These are phyloP conservation scores for Coprinopsis strossmayeri DNA, from an alignment of 768 basidiomycete species.

Conservation along the genomic window DNA sequence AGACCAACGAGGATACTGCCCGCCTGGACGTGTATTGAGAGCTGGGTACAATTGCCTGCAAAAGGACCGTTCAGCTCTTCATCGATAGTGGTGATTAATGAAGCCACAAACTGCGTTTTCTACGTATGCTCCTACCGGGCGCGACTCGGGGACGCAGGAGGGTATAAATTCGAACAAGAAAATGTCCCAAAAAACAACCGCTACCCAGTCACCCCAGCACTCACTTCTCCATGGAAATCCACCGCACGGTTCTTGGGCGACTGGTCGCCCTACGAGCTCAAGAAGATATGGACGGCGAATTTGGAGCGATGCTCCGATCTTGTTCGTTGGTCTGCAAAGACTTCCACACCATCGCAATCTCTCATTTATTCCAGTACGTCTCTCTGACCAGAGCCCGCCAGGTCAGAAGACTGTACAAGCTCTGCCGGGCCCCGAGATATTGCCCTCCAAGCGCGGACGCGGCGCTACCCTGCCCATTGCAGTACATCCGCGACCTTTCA, in stretches of 20 bases:
- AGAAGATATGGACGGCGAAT: neutral
- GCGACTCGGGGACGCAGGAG: too few relatives aligned
- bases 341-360: neutral
- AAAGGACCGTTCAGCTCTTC: neutral
- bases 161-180: too few relatives aligned
- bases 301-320: neutral
- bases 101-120: too few relatives aligned
- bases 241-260: neutral
- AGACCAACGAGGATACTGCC: too few relatives aligned
- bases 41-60: neutral
- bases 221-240: neutral
- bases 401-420: neutral
- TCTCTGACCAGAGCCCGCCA: neutral
- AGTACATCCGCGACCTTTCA: neutral
- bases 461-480: neutral
- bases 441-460: neutral
- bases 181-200: neutral
- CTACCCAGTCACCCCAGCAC: too few relatives aligned
- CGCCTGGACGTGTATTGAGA: neutral
- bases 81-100: constrained; percentile 1
- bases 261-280: neutral
- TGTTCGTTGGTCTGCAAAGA: constrained; percentile 1
- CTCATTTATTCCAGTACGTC: neutral
- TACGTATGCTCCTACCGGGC: too few relatives aligned
- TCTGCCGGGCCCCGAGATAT: neutral